Conservation (phyloP, 2,329 filamentous ascomycete species). For the Sporothrix pseudoabietina region DNA sequence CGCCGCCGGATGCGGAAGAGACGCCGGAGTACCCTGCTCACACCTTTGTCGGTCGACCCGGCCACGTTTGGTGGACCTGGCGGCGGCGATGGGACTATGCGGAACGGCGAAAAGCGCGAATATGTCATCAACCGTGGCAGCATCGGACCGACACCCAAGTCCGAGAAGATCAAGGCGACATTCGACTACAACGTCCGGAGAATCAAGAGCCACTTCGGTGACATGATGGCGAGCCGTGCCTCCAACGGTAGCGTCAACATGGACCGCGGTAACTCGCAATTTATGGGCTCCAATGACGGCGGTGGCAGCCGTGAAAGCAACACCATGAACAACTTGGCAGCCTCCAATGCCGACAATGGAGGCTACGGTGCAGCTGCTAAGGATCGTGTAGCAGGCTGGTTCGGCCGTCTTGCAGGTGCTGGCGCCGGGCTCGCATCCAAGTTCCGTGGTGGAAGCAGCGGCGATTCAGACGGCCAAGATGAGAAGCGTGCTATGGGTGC, state of each 20-base stretch:
- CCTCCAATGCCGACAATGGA: constrained; percentile 41
- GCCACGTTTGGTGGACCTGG: constrained; percentile 20
- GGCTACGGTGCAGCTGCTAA: constrained; percentile 37
- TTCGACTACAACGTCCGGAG: constrained; percentile 44
- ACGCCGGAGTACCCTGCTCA: constrained; percentile 53
- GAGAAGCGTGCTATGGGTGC: constrained; percentile 19
- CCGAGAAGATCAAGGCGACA: constrained; percentile 47
- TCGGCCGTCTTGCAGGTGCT: constrained; percentile 32
- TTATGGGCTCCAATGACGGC: constrained; percentile 41
- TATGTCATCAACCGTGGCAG: constrained; percentile 52
- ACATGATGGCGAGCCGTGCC: constrained; percentile 37
- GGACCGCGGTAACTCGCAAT: constrained; percentile 58
- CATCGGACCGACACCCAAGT: constrained; percentile 53
- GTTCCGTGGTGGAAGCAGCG: constrained; percentile 4
- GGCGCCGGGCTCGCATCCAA: constrained; percentile 1
- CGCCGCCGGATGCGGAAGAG: constrained; percentile 47
- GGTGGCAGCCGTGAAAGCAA: constrained; percentile 37
- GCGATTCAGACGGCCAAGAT: neutral
- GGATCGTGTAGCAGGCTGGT: constrained; percentile 49
- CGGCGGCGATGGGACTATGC: constrained; percentile 29
- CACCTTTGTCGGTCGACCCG: constrained; percentile 48
- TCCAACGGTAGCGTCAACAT: constrained; percentile 44
- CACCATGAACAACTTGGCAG: constrained; percentile 39
- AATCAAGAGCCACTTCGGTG: constrained; percentile 43
- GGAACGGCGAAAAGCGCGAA: constrained; percentile 39